These are phyloP conservation scores for Colletotrichum karsti DNA, from an alignment of 2,329 filamentous ascomycete species.

Conservation along the genomic window DNA sequence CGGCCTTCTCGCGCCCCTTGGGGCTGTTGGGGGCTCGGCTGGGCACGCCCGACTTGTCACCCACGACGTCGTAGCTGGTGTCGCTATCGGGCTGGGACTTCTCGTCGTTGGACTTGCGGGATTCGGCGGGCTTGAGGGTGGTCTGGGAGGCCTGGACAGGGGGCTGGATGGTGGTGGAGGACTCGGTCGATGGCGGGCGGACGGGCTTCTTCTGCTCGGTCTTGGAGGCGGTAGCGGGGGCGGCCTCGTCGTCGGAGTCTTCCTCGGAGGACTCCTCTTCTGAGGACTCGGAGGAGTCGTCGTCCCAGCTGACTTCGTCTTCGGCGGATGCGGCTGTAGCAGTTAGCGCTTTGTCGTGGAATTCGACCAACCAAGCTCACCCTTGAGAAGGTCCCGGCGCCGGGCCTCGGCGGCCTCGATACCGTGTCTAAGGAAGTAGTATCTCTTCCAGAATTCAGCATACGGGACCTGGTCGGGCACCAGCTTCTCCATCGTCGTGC, in stretches of 20 bases:
- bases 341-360: conserved; percentile 22
- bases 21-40: conserved; percentile 80
- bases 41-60: conserved; percentile 76
- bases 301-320: conserved; percentile 77
- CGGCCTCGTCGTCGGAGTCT: conserved; percentile 31
- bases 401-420: conserved; percentile 93
- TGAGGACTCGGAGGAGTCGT: conserved; percentile 51
- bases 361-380: conserved; percentile 56
- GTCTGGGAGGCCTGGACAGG: conserved; percentile 40
- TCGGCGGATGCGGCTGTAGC: conserved; percentile 70
- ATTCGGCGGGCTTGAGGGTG: conserved; percentile 68
- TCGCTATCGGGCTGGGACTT: conserved; percentile 94
- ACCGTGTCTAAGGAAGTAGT: conserved; percentile 93
- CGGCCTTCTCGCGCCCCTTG: conserved; percentile 62
- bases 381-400: conserved; percentile 88
- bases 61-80: conserved; percentile 94
- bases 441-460: conserved; percentile 88
- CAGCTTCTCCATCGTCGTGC: conserved; percentile 90
- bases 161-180: conserved; percentile 69
- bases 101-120: conserved; percentile 83
- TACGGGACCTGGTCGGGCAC: conserved; percentile 96
- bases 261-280: conserved; percentile 41
- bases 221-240: conserved; percentile 41
- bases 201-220: conserved; percentile 33
- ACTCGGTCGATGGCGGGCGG: conserved; percentile 60